Conservation (phyloP, 208 protist genomes). For the Acanthamoeba lugdunensis region DNA sequence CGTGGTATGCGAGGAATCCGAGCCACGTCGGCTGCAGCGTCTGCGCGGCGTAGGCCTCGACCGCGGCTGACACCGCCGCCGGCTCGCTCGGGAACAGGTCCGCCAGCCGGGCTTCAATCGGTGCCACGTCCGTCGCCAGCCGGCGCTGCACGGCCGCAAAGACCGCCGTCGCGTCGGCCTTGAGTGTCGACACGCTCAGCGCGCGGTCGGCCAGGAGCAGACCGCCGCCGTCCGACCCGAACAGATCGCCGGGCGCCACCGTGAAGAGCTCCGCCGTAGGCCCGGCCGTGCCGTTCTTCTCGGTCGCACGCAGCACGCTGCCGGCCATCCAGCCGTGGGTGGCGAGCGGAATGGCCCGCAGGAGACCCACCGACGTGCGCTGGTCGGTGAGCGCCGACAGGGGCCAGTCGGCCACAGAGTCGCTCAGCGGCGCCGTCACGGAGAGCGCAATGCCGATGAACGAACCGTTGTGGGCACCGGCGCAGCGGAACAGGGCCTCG, state of each 20-base stretch:
- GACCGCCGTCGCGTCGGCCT: background rate
- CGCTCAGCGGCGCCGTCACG: background rate
- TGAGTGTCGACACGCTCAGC: background rate
- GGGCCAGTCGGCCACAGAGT: background rate
- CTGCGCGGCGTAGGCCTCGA: background rate
- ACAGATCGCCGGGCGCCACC: background rate
- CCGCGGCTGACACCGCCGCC: background rate
- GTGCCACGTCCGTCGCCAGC: background rate
- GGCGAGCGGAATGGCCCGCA: slow-evolving; percentile 1
- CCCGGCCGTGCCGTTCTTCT: background rate
- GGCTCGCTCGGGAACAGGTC: background rate
- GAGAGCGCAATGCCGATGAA: slow-evolving; percentile 1
- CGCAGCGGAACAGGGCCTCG: slow-evolving; percentile 52
- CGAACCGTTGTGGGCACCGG: background rate
- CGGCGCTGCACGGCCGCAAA: background rate
- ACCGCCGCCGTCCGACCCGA: background rate
- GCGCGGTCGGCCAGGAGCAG: background rate
- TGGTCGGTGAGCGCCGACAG: background rate
- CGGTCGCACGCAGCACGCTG: background rate
- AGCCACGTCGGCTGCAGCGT: background rate
- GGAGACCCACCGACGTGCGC: background rate
- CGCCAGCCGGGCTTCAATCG: background rate
- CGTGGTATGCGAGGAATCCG: slow-evolving; percentile 3
- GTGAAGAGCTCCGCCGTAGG: too few relatives aligned
- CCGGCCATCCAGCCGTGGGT: background rate